Evolutionary conservation across 306 rosid species (phyloP).

Genomic region (Luffa acutangula): DNA sequence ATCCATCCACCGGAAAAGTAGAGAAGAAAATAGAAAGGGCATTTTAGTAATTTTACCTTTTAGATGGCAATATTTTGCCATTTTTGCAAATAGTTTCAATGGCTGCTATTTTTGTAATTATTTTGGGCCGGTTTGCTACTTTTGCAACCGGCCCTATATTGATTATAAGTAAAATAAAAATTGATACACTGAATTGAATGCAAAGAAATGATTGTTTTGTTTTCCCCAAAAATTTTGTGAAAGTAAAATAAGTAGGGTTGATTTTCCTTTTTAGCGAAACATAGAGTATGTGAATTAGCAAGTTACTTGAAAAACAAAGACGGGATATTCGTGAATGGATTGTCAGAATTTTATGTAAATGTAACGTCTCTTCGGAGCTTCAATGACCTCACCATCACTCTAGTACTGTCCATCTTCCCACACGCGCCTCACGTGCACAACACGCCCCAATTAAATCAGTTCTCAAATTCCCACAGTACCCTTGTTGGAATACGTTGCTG

Average conservation of each 20-base stretch:
- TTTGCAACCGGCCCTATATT: no score
- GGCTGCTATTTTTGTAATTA: no score
- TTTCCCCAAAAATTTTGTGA: not conserved
- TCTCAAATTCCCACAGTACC: not conserved
- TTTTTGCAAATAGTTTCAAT: no score
- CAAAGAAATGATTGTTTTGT: not conserved
- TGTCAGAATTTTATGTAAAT: conserved; percentile 2
- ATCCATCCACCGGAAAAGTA: no score
- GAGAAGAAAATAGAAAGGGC: no score
- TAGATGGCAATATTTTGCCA: no score
- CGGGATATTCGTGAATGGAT: not conserved
- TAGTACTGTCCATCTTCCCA: no score
- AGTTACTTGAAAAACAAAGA: not conserved
- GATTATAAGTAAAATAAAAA: not conserved
- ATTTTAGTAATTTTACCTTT: no score
- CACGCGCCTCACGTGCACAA: not conserved
- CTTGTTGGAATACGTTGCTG: not conserved
- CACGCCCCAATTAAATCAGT: not conserved
- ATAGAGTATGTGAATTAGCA: not conserved
- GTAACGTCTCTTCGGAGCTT: conserved; percentile 10
- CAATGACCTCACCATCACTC: not conserved
- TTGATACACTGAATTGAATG: not conserved
- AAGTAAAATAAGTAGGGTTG: not conserved
- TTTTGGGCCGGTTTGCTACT: no score
- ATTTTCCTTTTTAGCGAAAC: not conserved